phyloP scores from a whole-genome alignment of 2,329 filamentous ascomycete genomes.

The Diaporthe citrichinensis region DNA sequence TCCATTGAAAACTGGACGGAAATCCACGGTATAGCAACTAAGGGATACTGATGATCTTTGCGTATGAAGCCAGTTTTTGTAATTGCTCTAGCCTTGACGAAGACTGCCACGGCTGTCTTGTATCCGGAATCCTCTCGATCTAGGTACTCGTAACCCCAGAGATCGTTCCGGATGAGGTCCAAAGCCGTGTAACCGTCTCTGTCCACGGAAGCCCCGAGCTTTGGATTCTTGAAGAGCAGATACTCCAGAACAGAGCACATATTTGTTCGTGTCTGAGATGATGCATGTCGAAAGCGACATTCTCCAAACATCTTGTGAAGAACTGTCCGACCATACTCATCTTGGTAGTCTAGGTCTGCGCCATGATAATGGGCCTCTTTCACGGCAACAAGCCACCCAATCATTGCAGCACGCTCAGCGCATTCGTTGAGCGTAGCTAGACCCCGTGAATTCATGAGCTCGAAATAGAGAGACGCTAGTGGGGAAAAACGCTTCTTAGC shows the following conservation, averaged over 20 bases:
- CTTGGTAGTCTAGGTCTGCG: background rate
- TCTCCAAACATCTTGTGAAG: background rate
- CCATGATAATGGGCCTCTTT: background rate
- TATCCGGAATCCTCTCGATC: fast-evolving
- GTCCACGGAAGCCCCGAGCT: background rate
- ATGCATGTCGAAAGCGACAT: no score
- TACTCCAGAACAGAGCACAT: background rate
- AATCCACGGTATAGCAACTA: background rate
- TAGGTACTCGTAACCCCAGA: background rate
- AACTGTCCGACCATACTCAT: background rate
- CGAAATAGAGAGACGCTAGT: background rate
- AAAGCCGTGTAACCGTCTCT: background rate
- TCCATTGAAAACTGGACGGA: background rate
- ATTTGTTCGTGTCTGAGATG: background rate
- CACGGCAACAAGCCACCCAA: background rate
- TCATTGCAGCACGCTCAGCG: background rate
- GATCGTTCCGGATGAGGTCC: background rate
- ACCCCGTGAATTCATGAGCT: background rate
- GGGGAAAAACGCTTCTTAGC: background rate
- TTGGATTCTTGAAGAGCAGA: background rate
- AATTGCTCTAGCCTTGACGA: background rate
- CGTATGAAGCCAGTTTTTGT: background rate
- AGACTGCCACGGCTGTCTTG: background rate
- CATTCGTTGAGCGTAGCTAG: background rate
- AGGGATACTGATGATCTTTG: background rate